phyloP scores from a whole-genome alignment of 768 basidiomycete genomes.

The Fibroporia radiculosa region DNA sequence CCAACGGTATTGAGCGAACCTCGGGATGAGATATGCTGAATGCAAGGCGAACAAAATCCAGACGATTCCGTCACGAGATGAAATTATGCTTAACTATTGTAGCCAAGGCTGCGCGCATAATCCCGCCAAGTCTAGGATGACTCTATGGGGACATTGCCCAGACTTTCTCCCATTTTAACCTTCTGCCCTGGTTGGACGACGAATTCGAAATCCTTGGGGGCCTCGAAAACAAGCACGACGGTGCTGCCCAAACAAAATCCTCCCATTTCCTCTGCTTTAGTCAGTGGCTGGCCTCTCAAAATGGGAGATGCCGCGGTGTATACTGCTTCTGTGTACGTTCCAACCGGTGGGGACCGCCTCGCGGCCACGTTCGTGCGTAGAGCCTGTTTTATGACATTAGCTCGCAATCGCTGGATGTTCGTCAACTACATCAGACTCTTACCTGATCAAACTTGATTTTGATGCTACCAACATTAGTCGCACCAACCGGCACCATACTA shows the following conservation, averaged over 20 bases:
- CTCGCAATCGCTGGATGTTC: background rate
- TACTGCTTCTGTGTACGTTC: slow-evolving; percentile 87
- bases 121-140: too few species aligned
- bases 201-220: slow-evolving; percentile 79
- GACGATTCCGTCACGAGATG: too few species aligned
- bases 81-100: too few species aligned
- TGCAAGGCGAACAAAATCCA: too few species aligned
- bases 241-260: slow-evolving; percentile 95
- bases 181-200: slow-evolving; percentile 69
- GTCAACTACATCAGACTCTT: slow-evolving; percentile 3
- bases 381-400: slow-evolving; percentile 34
- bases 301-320: slow-evolving; percentile 81
- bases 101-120: too few species aligned
- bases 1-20: too few species aligned
- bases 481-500: slow-evolving; percentile 95
- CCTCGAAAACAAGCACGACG: slow-evolving; percentile 95
- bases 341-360: slow-evolving; percentile 59
- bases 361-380: slow-evolving; percentile 86
- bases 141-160: slow-evolving; percentile 59
- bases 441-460: slow-evolving; percentile 92
- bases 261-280: slow-evolving; percentile 91
- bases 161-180: slow-evolving; percentile 76
- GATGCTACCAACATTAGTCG: slow-evolving; percentile 96
- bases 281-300: slow-evolving; percentile 81
- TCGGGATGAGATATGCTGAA: too few species aligned